Evolutionary conservation across 2,329 filamentous ascomycete species (phyloP).

Genomic region (Daldinia eschscholtzii): DNA sequence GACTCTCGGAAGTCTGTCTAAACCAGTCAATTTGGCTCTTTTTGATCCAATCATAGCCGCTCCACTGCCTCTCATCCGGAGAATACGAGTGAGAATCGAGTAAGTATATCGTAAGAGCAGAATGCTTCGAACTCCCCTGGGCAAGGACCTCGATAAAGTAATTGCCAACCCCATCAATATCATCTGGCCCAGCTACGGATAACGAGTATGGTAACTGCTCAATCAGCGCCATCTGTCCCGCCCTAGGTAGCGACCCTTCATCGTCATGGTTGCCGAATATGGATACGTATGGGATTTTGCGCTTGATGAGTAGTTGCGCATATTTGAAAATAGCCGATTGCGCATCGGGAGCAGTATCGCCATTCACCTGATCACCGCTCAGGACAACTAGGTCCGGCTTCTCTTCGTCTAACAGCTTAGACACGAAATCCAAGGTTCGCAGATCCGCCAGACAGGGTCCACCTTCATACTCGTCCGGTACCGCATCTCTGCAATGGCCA

Average conservation of each 20-base stretch:
- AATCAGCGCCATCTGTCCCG: slow-evolving; percentile 85
- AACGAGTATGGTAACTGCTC: slow-evolving; percentile 90
- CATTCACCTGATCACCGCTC: slow-evolving; percentile 95
- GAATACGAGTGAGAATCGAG: slow-evolving; percentile 94
- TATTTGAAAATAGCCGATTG: slow-evolving; percentile 97
- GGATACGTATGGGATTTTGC: slow-evolving; percentile 89
- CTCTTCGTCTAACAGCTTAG: slow-evolving; percentile 87
- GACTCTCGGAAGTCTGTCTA: slow-evolving; percentile 76
- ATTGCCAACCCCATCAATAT: slow-evolving; percentile 92
- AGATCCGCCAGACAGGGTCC: slow-evolving; percentile 92
- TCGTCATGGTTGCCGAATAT: slow-evolving; percentile 99
- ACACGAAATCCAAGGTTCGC: slow-evolving; percentile 90
- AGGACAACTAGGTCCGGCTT: slow-evolving; percentile 93
- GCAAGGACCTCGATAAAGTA: slow-evolving; percentile 93
- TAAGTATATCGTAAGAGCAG: slow-evolving; percentile 93
- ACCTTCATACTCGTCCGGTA: slow-evolving; percentile 78
- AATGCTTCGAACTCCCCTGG: slow-evolving; percentile 82
- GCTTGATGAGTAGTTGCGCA: slow-evolving; percentile 83
- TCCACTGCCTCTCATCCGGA: slow-evolving; percentile 86
- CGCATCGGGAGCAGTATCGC: slow-evolving; percentile 89
- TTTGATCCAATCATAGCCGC: slow-evolving; percentile 99
- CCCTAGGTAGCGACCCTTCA: slow-evolving; percentile 82
- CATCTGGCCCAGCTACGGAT: slow-evolving; percentile 83
- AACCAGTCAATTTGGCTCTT: slow-evolving; percentile 96
- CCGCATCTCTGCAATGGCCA: slow-evolving; percentile 86